A percentile compares a stretch with the other conserved stretches of the same genome.
Evolutionary conservation across 768 basidiomycete species (phyloP).

Genomic region (Naganishia friedmannii): DNA sequence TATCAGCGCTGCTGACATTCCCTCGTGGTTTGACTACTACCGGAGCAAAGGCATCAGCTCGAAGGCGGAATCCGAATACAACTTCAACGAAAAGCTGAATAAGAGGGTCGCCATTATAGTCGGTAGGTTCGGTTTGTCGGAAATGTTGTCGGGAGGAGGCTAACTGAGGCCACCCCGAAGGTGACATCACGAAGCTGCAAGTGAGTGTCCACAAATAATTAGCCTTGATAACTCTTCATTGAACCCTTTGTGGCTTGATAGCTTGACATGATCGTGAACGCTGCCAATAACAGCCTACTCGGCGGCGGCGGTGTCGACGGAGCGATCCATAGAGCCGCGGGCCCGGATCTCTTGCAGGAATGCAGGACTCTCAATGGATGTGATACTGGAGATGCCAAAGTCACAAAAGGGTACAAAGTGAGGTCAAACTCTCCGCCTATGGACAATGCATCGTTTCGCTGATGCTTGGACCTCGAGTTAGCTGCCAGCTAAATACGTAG

Average conservation of each 20-base stretch:
- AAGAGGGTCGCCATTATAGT: conserved; percentile 5
- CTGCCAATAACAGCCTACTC: conserved; percentile 50
- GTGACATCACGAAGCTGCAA: conserved; percentile 48
- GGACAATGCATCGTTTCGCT: not conserved
- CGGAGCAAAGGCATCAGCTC: not conserved
- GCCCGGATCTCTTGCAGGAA: conserved; percentile 47
- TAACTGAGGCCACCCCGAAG: conserved; percentile 20
- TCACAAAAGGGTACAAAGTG: conserved; percentile 50
- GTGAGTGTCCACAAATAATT: conserved; percentile 19
- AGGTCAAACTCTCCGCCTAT: too few relatives aligned
- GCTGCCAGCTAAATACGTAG: conserved; percentile 48
- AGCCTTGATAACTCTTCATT: too few relatives aligned
- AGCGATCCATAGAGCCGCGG: conserved; percentile 53
- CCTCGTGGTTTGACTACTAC: conserved; percentile 14
- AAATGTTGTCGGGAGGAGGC: not conserved
- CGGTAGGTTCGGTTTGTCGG: conserved; percentile 10
- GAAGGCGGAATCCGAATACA: not conserved
- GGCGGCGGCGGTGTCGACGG: conserved; percentile 55
- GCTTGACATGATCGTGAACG: conserved; percentile 51
- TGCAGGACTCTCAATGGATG: conserved; percentile 50
- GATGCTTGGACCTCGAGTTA: conserved; percentile 21
- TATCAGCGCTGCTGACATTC: not conserved
- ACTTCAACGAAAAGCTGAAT: conserved; percentile 8
- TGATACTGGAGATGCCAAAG: conserved; percentile 52
- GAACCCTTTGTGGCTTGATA: not conserved